Percentiles rank a stretch among this genome's conserved stretches.
These are phyloP conservation scores for Candida mattraensis DNA, from an alignment of 805 yeast species.

Conservation along the genomic window DNA sequence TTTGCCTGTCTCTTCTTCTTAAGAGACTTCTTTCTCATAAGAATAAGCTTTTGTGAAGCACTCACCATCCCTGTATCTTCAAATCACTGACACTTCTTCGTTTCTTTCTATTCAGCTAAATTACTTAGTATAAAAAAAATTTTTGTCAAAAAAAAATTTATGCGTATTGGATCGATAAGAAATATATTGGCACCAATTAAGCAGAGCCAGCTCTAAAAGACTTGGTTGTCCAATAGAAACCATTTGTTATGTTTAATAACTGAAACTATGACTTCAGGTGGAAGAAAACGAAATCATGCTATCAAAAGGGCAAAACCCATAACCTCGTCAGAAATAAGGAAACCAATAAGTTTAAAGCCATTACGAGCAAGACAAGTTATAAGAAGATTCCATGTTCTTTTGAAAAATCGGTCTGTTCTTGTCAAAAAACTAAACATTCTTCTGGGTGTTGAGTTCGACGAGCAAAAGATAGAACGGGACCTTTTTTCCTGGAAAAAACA, in stretches of 20 bases:
- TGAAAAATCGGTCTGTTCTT: slow-evolving; percentile 52
- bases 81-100: too few relatives aligned
- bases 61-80: slow-evolving; percentile 18
- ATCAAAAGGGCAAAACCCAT: slow-evolving; percentile 21
- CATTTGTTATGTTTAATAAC: too few relatives aligned
- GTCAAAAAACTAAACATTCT: slow-evolving; percentile 20
- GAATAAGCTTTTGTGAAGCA: slow-evolving; percentile 15
- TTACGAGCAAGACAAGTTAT: slow-evolving; percentile 72
- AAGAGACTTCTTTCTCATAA: slow-evolving; percentile 16
- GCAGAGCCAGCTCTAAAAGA: too few relatives aligned
- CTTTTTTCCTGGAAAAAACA: too few relatives aligned
- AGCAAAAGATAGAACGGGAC: too few relatives aligned
- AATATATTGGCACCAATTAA: neutral
- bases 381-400: slow-evolving; percentile 70
- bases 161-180: too few relatives aligned
- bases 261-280: too few relatives aligned
- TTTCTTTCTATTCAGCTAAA: neutral
- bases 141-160: slow-evolving; percentile 5
- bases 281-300: slow-evolving; percentile 1
- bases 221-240: neutral
- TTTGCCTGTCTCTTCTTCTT: slow-evolving; percentile 9
- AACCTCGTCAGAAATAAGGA: slow-evolving; percentile 25
- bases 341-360: slow-evolving; percentile 60
- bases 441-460: slow-evolving; percentile 6
- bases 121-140: neutral